Conservation (phyloP, 2,329 filamentous ascomycete genomes). For the Podosphaera aphanis region DNA sequence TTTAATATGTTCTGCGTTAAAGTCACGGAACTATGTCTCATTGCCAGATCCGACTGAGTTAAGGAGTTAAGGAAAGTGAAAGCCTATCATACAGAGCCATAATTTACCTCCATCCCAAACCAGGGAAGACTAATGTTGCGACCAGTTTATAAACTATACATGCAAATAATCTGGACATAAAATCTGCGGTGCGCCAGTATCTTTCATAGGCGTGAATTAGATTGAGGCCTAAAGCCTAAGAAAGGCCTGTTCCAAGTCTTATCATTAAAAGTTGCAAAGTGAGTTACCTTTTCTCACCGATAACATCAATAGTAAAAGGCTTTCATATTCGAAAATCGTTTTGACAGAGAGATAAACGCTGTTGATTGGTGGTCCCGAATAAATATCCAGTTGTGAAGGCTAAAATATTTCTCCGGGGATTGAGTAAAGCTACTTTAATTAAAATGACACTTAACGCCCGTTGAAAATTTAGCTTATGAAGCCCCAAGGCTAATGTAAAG, state of each 20-base stretch:
- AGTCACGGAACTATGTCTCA: not conserved
- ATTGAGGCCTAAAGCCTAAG: not conserved
- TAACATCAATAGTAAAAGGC: not conserved
- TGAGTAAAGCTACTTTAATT: not conserved
- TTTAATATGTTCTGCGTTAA: not conserved
- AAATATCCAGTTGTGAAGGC: not conserved
- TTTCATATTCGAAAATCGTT: not conserved
- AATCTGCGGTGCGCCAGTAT: not conserved
- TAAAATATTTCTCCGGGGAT: not conserved
- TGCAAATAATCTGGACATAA: not conserved
- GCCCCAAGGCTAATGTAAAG: constrained; percentile 6
- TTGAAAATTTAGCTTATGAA: not conserved
- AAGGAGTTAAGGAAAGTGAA: not conserved
- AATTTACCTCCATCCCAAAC: not conserved
- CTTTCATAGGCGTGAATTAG: not conserved
- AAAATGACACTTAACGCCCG: not conserved
- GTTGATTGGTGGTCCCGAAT: not conserved
- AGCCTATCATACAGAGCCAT: not conserved
- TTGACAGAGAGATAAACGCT: not conserved
- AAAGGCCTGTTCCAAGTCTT: not conserved
- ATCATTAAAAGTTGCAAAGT: not conserved
- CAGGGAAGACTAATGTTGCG: not conserved
- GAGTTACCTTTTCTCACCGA: not conserved
- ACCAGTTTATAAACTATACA: not conserved
- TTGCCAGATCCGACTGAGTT: not conserved